Evolutionary conservation across 768 basidiomycete genomes (phyloP), one percentile per base, ranked within the genome.

Genomic region (Tremella yokohamensis): DNA sequence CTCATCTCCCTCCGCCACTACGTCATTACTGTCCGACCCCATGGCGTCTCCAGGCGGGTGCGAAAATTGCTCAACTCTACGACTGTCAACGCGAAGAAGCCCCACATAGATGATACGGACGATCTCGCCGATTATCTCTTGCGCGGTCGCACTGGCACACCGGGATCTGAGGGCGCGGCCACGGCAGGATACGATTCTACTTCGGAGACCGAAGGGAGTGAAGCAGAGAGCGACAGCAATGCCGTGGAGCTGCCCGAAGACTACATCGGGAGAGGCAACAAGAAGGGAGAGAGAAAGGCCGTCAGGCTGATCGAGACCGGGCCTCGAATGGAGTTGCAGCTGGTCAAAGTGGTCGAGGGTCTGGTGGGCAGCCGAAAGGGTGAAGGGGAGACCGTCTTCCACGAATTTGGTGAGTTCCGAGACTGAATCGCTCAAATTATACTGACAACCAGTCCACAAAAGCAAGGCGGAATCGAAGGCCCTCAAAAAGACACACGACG

Each of bases 71-170:
- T 99, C 56, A 89, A 88, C 68, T 85, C 87, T 49, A 58, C 66
- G 8, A 56, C 52, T 2, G 56, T 49, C 22, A 45, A 49, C 16
- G 74, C 40, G 62, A 70, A 64, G 54, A 73, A 79, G 18, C 69
- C 80, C 1, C 85, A 99, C 73, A 83, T 99, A 12, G 85, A 88
- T 8, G 88, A 85, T 62, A 91, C 94, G 74, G 86, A 87, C 72
- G 96, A 99, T 70, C 87, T 99, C 25, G 90, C 94, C 1, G 94
- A 99, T 75, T 99, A 96, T 73, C 77, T 99, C 66, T 81, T 98
- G 39, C 79, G 89, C 25, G 76, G 56, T 60, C 85, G 24, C 86
- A 84, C 29, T 85, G 88, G 19, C 87, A 85, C 25, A 87, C 84
- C 26, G 84, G 88, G n/a, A 87, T 90, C 69, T 86, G 91, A 76